These are phyloP conservation scores for Heimioporus sp. DNA, from an alignment of 768 basidiomycete genomes.

Conservation along the genomic window DNA sequence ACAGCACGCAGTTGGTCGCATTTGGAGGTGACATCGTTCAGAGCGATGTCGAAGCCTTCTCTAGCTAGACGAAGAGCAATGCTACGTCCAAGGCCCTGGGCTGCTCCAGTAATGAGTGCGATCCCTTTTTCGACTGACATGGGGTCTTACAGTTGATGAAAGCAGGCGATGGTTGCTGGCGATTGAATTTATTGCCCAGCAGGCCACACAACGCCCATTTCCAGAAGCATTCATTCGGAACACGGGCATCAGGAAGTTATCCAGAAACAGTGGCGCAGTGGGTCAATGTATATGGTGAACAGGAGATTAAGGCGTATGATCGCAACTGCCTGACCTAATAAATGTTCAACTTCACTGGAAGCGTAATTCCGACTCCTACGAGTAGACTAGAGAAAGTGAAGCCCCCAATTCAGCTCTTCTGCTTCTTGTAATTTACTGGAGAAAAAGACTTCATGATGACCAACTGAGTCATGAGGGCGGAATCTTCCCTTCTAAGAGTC, in stretches of 20 bases:
- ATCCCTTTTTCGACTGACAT: constrained; percentile 24
- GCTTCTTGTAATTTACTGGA: no score
- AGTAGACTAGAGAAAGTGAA: no score
- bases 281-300: no score
- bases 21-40: constrained; percentile 28
- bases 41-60: constrained; percentile 27
- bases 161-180: background rate
- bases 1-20: constrained; percentile 6
- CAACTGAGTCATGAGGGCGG: no score
- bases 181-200: background rate
- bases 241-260: background rate
- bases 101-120: constrained; percentile 31
- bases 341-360: no score
- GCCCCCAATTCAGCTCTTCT: no score
- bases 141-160: background rate
- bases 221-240: background rate
- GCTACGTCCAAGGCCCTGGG: constrained; percentile 27
- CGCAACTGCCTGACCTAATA: no score
- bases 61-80: constrained; percentile 18
- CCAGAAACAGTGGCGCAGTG: background rate
- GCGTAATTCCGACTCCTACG: no score
- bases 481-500: no score
- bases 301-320: no score
- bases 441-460: no score
- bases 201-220: background rate